Evolutionary conservation across 169 alveolate species (phyloP), one percentile per base, ranked within the genome.

Genomic region (Plasmodium berghei): DNA sequence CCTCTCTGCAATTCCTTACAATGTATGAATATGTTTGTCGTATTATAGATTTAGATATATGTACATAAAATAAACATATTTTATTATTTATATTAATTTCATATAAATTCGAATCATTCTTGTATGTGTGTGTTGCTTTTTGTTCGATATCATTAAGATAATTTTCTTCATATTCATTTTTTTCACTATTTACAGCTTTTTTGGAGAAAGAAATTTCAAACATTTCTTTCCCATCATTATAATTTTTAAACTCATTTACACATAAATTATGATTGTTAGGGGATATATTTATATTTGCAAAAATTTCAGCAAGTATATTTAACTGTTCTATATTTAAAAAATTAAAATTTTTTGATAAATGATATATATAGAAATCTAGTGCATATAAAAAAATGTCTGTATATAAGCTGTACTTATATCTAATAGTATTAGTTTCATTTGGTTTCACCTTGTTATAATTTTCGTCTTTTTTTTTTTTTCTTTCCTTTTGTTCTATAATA

Each of bases 301-400:
- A 86, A 12, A 86, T 61, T 5, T 61, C 49, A 5, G 87, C 56
- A 10, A 86, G 69, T 1, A 52, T 45, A 61, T 86, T 86, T 34
- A 86, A 40, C 9, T 86, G 74, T 6, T 52, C 70, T 10, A 86
- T 61, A 55, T 34, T 86, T 2, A 86, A 74, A 34, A 86, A 14
- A 16, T 52, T 86, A 20, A 24, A 22, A 59, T 86, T 86, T 24
- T 70, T 69, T 9, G 87, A 71, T 20, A 86, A 46, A 22, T 70
- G 74, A 62, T 18, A 86, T 26, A 86, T 48, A 49, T 86, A 86
- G 72, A 86, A 86, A 45, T 86, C 91, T 26, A 86, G 14, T 0
- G 75, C 40, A 55, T 70, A 86, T 71, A 71, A 64, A 63, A 86
- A 86, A 26, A 86, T 58, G 62, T 86, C 91, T 12, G 87, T 86